Conservation (phyloP, 2,329 filamentous ascomycete species). For the Akanthomyces uredinophilus region DNA sequence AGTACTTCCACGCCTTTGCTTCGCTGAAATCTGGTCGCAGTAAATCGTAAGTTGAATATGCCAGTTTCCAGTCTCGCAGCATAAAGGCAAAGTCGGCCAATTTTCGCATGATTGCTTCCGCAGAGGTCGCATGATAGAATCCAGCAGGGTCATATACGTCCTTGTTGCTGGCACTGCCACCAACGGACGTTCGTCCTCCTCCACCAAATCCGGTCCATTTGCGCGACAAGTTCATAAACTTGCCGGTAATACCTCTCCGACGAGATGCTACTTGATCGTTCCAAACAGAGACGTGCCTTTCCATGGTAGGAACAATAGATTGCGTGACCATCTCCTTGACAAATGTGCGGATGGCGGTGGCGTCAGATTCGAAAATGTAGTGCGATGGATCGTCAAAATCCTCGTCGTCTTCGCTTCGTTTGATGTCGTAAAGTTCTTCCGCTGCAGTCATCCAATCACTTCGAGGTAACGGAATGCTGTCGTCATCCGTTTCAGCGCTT, state of each 20-base stretch:
- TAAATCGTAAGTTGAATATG: slow-evolving; percentile 87
- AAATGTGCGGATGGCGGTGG: slow-evolving; percentile 80
- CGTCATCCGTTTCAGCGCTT: slow-evolving; percentile 85
- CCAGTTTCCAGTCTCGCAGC: slow-evolving; percentile 92
- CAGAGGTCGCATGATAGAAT: slow-evolving; percentile 76
- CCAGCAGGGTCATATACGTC: slow-evolving; percentile 77
- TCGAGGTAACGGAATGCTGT: slow-evolving; percentile 73
- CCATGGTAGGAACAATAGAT: slow-evolving; percentile 93
- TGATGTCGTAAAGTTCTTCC: slow-evolving; percentile 75
- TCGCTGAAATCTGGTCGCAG: slow-evolving; percentile 84
- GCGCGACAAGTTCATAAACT: slow-evolving; percentile 92
- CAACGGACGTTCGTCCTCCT: slow-evolving; percentile 54
- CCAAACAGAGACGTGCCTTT: slow-evolving; percentile 84
- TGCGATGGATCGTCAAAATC: slow-evolving; percentile 65
- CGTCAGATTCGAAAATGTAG: slow-evolving; percentile 89
- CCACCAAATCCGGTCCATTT: slow-evolving; percentile 80
- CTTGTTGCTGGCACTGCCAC: slow-evolving; percentile 43
- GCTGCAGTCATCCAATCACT: slow-evolving; percentile 85
- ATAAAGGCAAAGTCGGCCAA: slow-evolving; percentile 95
- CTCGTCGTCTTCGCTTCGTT: slow-evolving; percentile 61
- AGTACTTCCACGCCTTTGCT: slow-evolving; percentile 95
- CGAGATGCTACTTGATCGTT: slow-evolving; percentile 95
- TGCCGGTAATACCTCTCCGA: slow-evolving; percentile 79
- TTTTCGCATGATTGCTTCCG: slow-evolving; percentile 89
- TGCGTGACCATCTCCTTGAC: slow-evolving; percentile 93